Evolutionary conservation across 1,139 yeast genomes (phyloP).

Genomic region (Blastobotrys capitulatus): DNA sequence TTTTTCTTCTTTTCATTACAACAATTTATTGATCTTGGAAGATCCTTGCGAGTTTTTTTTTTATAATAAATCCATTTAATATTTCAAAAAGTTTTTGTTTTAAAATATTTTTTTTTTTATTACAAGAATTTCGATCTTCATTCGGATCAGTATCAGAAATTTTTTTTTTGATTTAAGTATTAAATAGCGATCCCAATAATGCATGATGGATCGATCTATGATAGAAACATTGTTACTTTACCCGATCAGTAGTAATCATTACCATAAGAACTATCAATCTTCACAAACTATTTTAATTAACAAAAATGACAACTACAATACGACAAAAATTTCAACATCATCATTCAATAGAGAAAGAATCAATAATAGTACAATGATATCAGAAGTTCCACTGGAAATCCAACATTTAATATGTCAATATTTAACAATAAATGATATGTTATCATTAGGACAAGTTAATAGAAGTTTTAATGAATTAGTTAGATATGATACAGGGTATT

Average conservation of each 20-base stretch:
- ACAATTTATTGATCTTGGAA: not conserved
- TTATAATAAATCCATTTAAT: too few species aligned
- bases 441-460: slow-evolving; percentile 2
- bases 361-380: not conserved
- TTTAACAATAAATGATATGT: not conserved
- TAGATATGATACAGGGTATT: slow-evolving; percentile 1
- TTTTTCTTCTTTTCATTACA: not conserved
- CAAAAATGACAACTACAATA: not conserved
- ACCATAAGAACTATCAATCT: not conserved
- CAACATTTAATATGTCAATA: slow-evolving; percentile 7
- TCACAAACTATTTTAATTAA: not conserved
- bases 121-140: too few species aligned
- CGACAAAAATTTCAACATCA: not conserved
- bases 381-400: slow-evolving; percentile 2
- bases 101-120: too few species aligned
- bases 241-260: slow-evolving; percentile 1
- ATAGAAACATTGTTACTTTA: slow-evolving; percentile 4
- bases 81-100: too few species aligned
- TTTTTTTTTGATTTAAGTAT: too few species aligned
- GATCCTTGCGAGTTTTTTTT: too few species aligned
- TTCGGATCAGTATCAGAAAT: too few species aligned
- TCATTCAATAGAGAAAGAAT: not conserved
- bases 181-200: too few species aligned
- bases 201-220: not conserved
- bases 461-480: not conserved